Conservation (phyloP, 495 filamentous ascomycete species). For the Aspergillus taichungensis region DNA sequence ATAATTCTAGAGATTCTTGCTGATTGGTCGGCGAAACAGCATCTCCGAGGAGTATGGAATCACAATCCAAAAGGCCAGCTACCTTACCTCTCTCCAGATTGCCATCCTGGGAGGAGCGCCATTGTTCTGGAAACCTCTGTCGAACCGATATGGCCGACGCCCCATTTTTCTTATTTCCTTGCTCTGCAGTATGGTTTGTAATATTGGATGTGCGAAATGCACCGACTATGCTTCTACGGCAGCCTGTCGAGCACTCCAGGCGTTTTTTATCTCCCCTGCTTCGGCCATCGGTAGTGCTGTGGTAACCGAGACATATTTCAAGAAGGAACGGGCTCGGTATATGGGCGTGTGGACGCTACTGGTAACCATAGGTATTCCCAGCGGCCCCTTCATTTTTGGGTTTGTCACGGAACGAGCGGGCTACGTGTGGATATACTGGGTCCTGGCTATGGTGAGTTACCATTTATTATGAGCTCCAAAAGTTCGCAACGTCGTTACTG, state of each 20-base stretch:
- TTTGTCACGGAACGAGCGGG: slow-evolving; percentile 36
- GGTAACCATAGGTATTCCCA: slow-evolving; percentile 41
- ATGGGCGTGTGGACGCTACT: slow-evolving; percentile 49
- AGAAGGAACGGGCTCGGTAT: slow-evolving; percentile 38
- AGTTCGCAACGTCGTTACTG: background rate
- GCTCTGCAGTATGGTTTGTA: slow-evolving; percentile 34
- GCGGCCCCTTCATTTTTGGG: slow-evolving; percentile 39
- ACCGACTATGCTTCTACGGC: slow-evolving; percentile 32
- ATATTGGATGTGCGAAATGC: slow-evolving; percentile 38
- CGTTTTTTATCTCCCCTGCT: slow-evolving; percentile 13
- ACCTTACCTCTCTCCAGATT: slow-evolving; percentile 45
- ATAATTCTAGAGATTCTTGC: background rate
- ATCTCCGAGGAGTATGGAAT: slow-evolving; percentile 36
- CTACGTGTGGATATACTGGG: slow-evolving; percentile 36
- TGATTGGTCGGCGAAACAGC: background rate
- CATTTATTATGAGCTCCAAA: background rate
- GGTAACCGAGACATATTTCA: slow-evolving; percentile 43
- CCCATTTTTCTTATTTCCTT: slow-evolving; percentile 43
- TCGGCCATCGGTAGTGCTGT: slow-evolving; percentile 40
- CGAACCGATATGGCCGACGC: slow-evolving; percentile 47
- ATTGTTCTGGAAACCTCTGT: slow-evolving; percentile 48
- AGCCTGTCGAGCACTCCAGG: slow-evolving; percentile 38
- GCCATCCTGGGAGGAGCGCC: slow-evolving; percentile 40
- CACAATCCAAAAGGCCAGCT: slow-evolving; percentile 33
- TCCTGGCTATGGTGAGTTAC: slow-evolving; percentile 34